Evolutionary conservation across 345 rosid genomes (phyloP), one percentile per base, ranked within the genome.

Genomic region (Hibiscus trionum): DNA sequence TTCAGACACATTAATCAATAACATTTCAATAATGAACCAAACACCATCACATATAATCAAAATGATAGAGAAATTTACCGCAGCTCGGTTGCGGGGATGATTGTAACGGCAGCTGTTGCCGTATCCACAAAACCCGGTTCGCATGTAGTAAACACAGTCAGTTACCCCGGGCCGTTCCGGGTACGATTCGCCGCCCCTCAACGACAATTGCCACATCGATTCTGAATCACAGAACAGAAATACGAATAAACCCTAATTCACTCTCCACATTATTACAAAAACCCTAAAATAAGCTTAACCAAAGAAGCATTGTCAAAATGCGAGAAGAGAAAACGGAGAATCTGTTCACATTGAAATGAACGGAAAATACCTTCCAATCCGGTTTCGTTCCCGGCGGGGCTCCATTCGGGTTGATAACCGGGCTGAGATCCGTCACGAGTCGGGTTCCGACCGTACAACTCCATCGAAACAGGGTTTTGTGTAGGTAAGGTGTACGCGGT

Each of bases 81-180:
- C 78, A 33, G 89, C 88, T 44, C 99, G 97, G 84, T 95, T 89
- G 26, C 85, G 93, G 67, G 99, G 99, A 72, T 95, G 99, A 79
- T 95, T 95, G 87, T 84, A 92, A 73, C 96, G 96, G 82, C 99
- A 95, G 79, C 97, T 84, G 50, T 75, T 66, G 42, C 91, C 88
- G 49, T 82, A 95, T 46, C 91, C 93, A 78, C 98, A 95, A 72
- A 77, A 80, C 77, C 99, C 97, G 7, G 98, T 90, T 67, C 93
- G 88, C 96, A 95, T 86, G 79, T 92, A 93, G 81, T 87, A 93
- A 11, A 88, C 88, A 83, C 99, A 95, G 78, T 93, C 94, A 46
- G 96, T 87, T 19, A 87, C 86, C 53, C 86, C 86, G 7, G 84
- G 83, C 70, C 97, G 85, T 75, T 91, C 94, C 11, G 98, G 99